Evolutionary conservation across 1,284 basidiomycete species (phyloP), one percentile per base, ranked within the genome.

Genomic region (Pascua guehoae): DNA sequence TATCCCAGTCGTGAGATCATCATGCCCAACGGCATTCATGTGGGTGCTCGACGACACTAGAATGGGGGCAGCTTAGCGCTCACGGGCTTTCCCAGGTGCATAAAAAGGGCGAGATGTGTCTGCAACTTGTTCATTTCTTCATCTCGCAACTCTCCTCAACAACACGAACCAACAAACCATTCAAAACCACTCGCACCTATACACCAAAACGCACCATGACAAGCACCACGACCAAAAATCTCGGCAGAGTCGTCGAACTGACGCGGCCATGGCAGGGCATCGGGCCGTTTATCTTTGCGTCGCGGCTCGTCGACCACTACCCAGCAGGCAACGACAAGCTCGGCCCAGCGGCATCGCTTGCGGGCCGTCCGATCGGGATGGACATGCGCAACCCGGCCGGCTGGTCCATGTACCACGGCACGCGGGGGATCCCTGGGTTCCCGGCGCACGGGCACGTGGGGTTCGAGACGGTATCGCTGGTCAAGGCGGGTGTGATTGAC

Each of bases 371-470:
- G 24, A 42, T 58, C n/a, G 60, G 60, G 17, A 51, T 41, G 41
- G 60, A 62, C 49, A 47, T 58, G 9, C 12, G 47, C 42, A 47
- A 62, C 51, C 48, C 54, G 8, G 39, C 46, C n/a, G 60, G 60
- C 18, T 62, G 56, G 56, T 48, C 39, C 49, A 55, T 58, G 49
- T 62, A 61, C 53, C 56, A 57, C 53, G 53, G 53, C 9, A 49
- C 41, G 4, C 48, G 42, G 32, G 42, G 44, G 14, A 48, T 60
- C 3, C 54, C 58, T 2, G 58, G 58, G 5, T 60, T 60, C 54
- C 58, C 58, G 2, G 53, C 54, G 11, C 58, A 60, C 44, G 50
- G 53, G 15, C 60, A 61, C 51, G 42, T 51, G 11, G 60, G 60
- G 1, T 58, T 62, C n/a, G 60, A 62, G 44, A 61, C 54, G 0